These are phyloP conservation scores for Drosera spatulata DNA, from an alignment of 179 eudicot species.

Conservation along the genomic window DNA sequence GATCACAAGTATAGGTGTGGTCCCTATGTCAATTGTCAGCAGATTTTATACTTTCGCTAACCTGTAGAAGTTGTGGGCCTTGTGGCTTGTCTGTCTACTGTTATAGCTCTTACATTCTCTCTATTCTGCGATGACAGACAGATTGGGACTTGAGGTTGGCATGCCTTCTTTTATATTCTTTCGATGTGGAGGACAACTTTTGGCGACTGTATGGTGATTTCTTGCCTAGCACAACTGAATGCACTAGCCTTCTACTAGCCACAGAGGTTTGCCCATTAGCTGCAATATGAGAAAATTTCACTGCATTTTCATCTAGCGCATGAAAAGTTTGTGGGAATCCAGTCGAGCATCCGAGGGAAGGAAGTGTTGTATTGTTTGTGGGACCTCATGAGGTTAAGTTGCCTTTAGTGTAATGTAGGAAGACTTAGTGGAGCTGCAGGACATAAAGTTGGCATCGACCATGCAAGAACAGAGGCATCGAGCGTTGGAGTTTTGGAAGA, in stretches of 20 bases:
- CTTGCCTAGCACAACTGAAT: slow-evolving; percentile 79
- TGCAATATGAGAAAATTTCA: not conserved
- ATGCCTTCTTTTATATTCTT: slow-evolving; percentile 77
- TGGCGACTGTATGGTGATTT: slow-evolving; percentile 96
- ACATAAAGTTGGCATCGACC: slow-evolving; percentile 49
- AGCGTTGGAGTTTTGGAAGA: slow-evolving; percentile 92
- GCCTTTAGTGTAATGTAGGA: slow-evolving; percentile 36
- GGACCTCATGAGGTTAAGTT: not conserved
- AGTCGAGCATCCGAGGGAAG: too few relatives aligned
- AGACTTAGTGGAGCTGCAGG: slow-evolving; percentile 88
- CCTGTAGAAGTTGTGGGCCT: not conserved
- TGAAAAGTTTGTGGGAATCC: too few relatives aligned
- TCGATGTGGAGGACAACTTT: slow-evolving; percentile 78
- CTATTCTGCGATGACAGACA: slow-evolving; percentile 45
- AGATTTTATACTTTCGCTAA: too few relatives aligned
- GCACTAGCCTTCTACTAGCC: slow-evolving; percentile 90
- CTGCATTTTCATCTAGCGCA: not conserved
- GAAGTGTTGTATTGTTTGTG: too few relatives aligned
- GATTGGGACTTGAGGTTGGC: slow-evolving; percentile 99
- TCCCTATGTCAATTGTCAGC: too few relatives aligned
- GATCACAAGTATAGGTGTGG: too few relatives aligned
- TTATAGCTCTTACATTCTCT: slow-evolving; percentile 3
- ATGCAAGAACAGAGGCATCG: slow-evolving; percentile 64
- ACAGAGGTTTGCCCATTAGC: slow-evolving; percentile 47
- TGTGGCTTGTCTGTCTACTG: not conserved